Evolutionary conservation across 2,329 filamentous ascomycete species (phyloP), one percentile per base, ranked within the genome.

Genomic region (Trichoderma koningiopsis): DNA sequence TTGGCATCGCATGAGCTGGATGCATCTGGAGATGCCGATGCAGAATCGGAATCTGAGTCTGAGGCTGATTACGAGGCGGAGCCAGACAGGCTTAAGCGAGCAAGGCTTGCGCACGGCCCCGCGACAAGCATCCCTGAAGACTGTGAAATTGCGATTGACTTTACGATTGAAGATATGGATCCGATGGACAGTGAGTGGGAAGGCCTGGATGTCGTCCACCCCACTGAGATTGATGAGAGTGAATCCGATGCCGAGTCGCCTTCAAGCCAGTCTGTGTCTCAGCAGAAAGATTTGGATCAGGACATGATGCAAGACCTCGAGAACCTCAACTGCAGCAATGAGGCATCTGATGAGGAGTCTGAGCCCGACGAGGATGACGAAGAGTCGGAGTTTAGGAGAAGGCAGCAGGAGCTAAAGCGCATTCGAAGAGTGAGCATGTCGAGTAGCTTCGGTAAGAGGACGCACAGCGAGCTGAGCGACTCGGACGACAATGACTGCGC

Each of bases 381-480:
- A 59, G 76, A 78, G 60, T 73, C 72, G 5, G 77, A 79, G 29
- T 84, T 84, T 53, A 73, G 80, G 19, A 78, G 75, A 71, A 77
- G 77, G 69, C 81, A 82, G 60, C 81, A 82, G 43, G 82, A 82
- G 61, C 78, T 83, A 43, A 81, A 78, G 65, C 81, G 84, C 63
- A 79, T 78, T 37, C 81, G 81, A 52, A 80, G 85, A 29, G 81
- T 85, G 75, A 86, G 82, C 64, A 82, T 83, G 72, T 84, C 85
- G 58, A 86, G 84, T 72, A 86, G 84, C 76, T 83, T 86, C 66
- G 83, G 84, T 72, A 87, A 87, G 78, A 81, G 85, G 47, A 86
- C 84, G 31, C 83, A 86, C 72, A 85, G 82, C 74, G 85, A 87
- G 74, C 81, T 85, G 68, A 85, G 83, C 74, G 85, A 85, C 71